Evolutionary conservation across 805 yeast genomes (phyloP).

Genomic region (Candida maesae): DNA sequence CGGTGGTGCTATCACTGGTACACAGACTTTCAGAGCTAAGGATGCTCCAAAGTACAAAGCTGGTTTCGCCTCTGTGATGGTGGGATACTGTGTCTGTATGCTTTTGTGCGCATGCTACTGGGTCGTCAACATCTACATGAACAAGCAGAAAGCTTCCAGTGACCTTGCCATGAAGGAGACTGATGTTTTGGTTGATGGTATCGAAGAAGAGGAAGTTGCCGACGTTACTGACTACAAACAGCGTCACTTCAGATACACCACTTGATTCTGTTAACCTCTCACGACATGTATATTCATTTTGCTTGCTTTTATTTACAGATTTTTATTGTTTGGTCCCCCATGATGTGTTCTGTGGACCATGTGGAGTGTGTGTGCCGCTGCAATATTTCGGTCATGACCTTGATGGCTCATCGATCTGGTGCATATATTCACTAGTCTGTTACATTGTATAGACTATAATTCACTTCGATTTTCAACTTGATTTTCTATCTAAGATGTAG

Average conservation of each 20-base stretch:
- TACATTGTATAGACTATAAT: too few species aligned
- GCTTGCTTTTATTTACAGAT: too few species aligned
- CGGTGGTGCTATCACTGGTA: constrained; percentile 43
- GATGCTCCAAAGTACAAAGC: constrained; percentile 41
- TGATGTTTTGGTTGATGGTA: constrained; percentile 17
- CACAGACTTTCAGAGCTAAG: constrained; percentile 41
- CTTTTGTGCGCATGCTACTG: constrained; percentile 34
- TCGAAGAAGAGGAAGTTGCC: constrained; percentile 34
- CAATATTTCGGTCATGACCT: too few species aligned
- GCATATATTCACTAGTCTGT: too few species aligned
- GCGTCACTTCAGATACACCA: constrained; percentile 32
- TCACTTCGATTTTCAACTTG: too few species aligned
- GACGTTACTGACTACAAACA: constrained; percentile 39
- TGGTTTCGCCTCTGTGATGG: constrained; percentile 43
- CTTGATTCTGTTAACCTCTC: too few species aligned
- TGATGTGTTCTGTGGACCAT: too few species aligned
- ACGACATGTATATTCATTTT: too few species aligned
- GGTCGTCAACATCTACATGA: constrained; percentile 31
- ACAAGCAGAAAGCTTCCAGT: constrained; percentile 25
- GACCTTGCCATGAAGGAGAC: constrained; percentile 7
- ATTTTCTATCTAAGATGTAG: too few species aligned
- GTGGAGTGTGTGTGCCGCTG: too few species aligned
- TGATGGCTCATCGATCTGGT: too few species aligned
- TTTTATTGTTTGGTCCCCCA: too few species aligned
- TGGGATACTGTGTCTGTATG: constrained; percentile 38